phyloP scores from a whole-genome alignment of 225 moss, liverwort and hornwort genomes.

The Pseudisothecium myosuroides region DNA sequence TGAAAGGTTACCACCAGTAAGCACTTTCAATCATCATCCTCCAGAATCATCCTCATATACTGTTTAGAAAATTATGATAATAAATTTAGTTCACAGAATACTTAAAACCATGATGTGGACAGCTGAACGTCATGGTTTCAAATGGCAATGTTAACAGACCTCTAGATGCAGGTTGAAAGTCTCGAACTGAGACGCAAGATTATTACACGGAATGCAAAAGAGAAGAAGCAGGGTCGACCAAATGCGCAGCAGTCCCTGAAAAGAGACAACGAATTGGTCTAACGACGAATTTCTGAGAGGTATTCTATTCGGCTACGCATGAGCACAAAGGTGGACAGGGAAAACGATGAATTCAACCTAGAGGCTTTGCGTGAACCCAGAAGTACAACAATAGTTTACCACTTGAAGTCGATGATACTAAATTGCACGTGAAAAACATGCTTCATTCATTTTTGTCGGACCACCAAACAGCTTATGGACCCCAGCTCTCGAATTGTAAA shows the following conservation, averaged over 20 bases:
- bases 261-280: slow-evolving; percentile 51
- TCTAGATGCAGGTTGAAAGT: slow-evolving; percentile 67
- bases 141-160: slow-evolving; percentile 55
- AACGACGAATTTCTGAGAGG: slow-evolving; percentile 25
- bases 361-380: not conserved
- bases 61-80: not conserved
- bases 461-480: not conserved
- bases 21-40: slow-evolving; percentile 1
- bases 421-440: not conserved
- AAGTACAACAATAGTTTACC: not conserved
- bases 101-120: slow-evolving; percentile 15
- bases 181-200: slow-evolving; percentile 57
- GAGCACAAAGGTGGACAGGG: slow-evolving; percentile 8
- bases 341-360: slow-evolving; percentile 3
- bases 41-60: not conserved
- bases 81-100: slow-evolving; percentile 3
- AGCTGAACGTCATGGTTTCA: slow-evolving; percentile 29
- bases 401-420: not conserved
- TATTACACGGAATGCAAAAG: slow-evolving; percentile 62
- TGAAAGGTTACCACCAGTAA: not conserved
- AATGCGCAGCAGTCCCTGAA: slow-evolving; percentile 69
- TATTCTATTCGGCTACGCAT: slow-evolving; percentile 9
- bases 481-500: not conserved
- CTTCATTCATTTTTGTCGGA: not conserved
- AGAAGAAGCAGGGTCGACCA: slow-evolving; percentile 72